A percentile compares a stretch with the other conserved stretches of the same genome.
Conservation (phyloP, 768 basidiomycete species). For the Rhodotorula babjevae region DNA sequence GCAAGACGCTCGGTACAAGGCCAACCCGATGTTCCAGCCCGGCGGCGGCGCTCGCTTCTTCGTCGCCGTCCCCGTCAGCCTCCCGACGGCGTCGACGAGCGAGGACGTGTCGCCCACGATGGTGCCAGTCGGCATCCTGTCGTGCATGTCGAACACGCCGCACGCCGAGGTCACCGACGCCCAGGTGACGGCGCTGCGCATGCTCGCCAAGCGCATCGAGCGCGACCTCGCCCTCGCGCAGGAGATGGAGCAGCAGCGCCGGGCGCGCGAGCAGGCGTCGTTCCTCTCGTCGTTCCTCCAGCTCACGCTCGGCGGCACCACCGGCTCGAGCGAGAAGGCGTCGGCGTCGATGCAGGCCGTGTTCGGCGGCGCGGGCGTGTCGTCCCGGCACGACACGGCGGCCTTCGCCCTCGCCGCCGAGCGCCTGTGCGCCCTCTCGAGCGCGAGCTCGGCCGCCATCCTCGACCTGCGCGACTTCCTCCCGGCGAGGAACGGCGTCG, state of each 20-base stretch:
- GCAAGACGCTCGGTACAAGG: background rate
- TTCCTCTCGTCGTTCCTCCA: conserved; percentile 5
- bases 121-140: background rate
- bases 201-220: background rate
- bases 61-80: background rate
- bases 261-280: background rate
- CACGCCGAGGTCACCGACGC: background rate
- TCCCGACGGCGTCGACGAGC: background rate
- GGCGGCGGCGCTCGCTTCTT: background rate
- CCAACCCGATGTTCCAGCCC: background rate
- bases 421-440: background rate
- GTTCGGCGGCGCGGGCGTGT: background rate
- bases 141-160: background rate
- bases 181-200: background rate
- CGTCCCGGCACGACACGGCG: background rate
- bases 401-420: background rate
- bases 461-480: background rate
- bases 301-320: background rate
- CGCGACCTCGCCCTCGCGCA: background rate
- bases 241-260: background rate
- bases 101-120: background rate
- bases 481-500: background rate
- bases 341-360: conserved; percentile 9
- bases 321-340: too few relatives aligned
- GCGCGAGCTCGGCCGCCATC: background rate